Base-by-base conservation (phyloP, 192 early-diverging fungal species). In the Podila verticillata region DNA sequence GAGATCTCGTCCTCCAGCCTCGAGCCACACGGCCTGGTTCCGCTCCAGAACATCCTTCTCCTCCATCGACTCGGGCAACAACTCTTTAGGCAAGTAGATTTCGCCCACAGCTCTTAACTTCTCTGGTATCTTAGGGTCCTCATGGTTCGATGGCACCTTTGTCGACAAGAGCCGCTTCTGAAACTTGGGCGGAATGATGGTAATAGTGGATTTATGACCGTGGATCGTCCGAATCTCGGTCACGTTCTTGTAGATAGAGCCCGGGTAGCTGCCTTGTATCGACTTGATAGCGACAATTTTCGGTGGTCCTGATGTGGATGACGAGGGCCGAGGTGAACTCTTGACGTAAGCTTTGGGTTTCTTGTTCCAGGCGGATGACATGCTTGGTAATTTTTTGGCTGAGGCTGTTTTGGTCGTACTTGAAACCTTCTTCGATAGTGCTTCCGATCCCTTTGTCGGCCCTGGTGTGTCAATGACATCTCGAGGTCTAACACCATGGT, bases 61-160 rank as follows among this genome's bases (percentile, higher is more conserved):
- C 36, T 72, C 77, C n/a, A 80, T 57, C 13, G 77, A 66, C 51
- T 66, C 65, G 26, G 75, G 75, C 24, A 79, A 57, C 15, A 79
- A 22, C 19, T 31, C n/a, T 4, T 36, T 44, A 6, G 75, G 51
- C 6, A 70, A 29, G 24, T 32, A 71, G 26, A 79, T 39, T 8
- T 61, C 69, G 5, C 58, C 66, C 12, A 4, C 9, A n/a, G 59
- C 48, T 13, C 48, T 7, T 19, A 54, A 54, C 17, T 1, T 54
- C n/a, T 24, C 51, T 0, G 24, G 22, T 7, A 22, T 54, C 22
- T 54, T 12, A 5, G 20, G 8, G 13, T 7, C 24, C 20, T 6
- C 2, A 54, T 54, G 51, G 8, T 17, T 26, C 51, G 51, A 26
- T 26, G 7, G 44, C 44, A 47, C 7, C 44, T 47, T 47, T 47